Conservation (phyloP, 2,329 filamentous ascomycete genomes). For the Ceratocystis ficicola region DNA sequence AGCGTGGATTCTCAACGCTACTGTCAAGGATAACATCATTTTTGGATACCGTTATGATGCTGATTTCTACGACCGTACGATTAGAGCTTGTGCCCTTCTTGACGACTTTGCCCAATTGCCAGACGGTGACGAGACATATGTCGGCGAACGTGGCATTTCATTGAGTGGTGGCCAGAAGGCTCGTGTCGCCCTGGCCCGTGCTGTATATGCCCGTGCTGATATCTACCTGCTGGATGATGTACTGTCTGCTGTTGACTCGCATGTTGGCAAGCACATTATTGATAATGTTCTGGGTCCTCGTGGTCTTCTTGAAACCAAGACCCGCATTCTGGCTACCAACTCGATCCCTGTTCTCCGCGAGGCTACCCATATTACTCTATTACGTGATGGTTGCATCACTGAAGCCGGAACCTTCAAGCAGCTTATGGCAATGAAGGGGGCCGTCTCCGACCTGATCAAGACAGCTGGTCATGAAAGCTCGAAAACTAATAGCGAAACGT, state of each 20-base stretch:
- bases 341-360: slow-evolving; percentile 83
- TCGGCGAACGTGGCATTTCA: slow-evolving; percentile 92
- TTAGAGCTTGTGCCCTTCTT: slow-evolving; percentile 77
- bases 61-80: slow-evolving; percentile 83
- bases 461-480: slow-evolving; percentile 52
- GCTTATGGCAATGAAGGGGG: slow-evolving; percentile 84
- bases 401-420: slow-evolving; percentile 87
- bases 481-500: slow-evolving; percentile 41
- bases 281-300: slow-evolving; percentile 81
- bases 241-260: slow-evolving; percentile 93
- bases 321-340: slow-evolving; percentile 86
- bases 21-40: slow-evolving; percentile 90
- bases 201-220: slow-evolving; percentile 93
- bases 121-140: slow-evolving; percentile 91
- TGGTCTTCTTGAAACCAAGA: slow-evolving; percentile 74
- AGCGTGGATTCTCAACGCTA: slow-evolving; percentile 96
- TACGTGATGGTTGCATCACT: slow-evolving; percentile 70
- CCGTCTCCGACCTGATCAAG: slow-evolving; percentile 72
- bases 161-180: slow-evolving; percentile 94
- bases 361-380: slow-evolving; percentile 74
- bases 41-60: slow-evolving; percentile 93
- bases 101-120: slow-evolving; percentile 89
- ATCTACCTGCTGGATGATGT: slow-evolving; percentile 91
- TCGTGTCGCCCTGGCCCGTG: slow-evolving; percentile 77
- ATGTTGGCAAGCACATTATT: slow-evolving; percentile 89